Percentiles rank a stretch among this genome's conserved stretches.
These are phyloP conservation scores for Pseudonitzschia pungens DNA, from an alignment of 108 stramenopile genomes.

Conservation along the genomic window DNA sequence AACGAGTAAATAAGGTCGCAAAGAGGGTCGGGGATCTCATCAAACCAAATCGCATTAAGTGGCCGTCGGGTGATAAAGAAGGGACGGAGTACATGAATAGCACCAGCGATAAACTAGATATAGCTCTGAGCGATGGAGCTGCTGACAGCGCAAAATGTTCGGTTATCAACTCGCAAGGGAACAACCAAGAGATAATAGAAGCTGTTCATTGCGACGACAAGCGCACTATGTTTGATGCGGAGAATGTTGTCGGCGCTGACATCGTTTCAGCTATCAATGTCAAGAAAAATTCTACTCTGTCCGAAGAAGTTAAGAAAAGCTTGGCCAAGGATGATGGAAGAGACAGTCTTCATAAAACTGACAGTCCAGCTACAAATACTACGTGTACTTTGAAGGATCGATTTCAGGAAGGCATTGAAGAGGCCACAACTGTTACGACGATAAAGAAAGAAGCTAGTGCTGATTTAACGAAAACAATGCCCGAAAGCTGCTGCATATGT, in stretches of 20 bases:
- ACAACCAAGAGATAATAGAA: neutral
- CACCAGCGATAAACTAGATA: neutral
- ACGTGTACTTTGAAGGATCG: no score
- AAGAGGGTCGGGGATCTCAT: neutral
- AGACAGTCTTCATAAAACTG: no score
- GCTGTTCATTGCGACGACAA: neutral
- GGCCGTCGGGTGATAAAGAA: neutral
- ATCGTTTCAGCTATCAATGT: neutral
- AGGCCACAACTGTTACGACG: no score
- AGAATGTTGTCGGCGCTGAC: neutral
- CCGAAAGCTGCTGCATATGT: neutral
- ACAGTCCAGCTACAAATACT: no score
- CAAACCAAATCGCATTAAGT: slow-evolving; percentile 1
- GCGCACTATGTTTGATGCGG: neutral
- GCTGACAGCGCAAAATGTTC: neutral
- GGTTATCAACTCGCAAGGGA: neutral
- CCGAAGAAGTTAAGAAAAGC: no score
- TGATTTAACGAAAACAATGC: neutral
- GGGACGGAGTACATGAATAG: neutral
- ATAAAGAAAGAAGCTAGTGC: neutral
- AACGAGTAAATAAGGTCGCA: neutral
- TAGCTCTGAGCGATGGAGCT: neutral
- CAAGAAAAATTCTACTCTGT: neutral
- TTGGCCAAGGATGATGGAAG: no score
- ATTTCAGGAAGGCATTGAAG: no score